These are phyloP conservation scores for Pelargonium citronellum DNA, from an alignment of 441 rosid species.

Conservation along the genomic window DNA sequence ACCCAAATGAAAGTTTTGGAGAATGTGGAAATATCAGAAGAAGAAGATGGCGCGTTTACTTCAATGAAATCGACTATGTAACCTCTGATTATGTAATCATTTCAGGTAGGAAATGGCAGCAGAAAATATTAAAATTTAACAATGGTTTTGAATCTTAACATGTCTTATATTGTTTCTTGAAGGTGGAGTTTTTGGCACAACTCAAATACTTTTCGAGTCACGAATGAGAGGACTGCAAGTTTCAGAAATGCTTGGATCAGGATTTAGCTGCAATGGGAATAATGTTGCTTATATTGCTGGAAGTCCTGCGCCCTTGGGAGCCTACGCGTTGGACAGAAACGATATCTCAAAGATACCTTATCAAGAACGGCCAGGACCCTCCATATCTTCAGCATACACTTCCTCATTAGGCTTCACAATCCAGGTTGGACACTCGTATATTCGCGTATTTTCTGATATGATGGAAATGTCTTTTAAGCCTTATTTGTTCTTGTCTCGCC, in stretches of 20 bases:
- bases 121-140: not conserved
- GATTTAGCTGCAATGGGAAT: constrained; percentile 44
- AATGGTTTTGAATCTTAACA: not conserved
- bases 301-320: constrained; percentile 37
- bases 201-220: constrained; percentile 39
- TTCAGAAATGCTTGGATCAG: constrained; percentile 34
- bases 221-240: constrained; percentile 39
- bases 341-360: constrained; percentile 27
- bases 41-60: constrained; percentile 39
- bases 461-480: too few relatives aligned
- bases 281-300: constrained; percentile 38
- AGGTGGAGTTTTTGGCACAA: constrained; percentile 46
- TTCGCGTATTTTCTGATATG: too few relatives aligned
- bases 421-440: constrained; percentile 25
- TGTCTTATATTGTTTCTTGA: not conserved
- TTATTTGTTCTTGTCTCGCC: not conserved
- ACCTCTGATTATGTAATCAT: constrained; percentile 37
- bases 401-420: constrained; percentile 43
- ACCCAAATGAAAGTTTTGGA: constrained; percentile 21
- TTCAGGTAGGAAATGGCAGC: constrained; percentile 27
- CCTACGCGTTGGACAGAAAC: constrained; percentile 29
- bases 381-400: constrained; percentile 37
- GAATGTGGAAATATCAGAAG: constrained; percentile 12
- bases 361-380: constrained; percentile 41
- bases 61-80: constrained; percentile 34